Evolutionary conservation across 164 flowering plant species (phyloP).

Genomic region (Buxus sempervirens): DNA sequence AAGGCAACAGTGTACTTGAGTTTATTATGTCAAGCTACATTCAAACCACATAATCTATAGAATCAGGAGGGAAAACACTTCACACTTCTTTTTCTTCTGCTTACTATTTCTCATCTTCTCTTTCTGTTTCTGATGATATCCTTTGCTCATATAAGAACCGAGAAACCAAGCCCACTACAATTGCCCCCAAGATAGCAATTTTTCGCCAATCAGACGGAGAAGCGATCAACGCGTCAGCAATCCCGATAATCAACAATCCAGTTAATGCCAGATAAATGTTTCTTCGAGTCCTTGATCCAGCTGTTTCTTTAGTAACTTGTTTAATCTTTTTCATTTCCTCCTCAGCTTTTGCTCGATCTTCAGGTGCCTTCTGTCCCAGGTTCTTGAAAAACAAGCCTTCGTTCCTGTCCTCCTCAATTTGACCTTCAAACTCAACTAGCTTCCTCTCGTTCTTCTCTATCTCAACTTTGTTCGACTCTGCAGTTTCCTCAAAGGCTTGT

Average conservation of each 20-base stretch:
- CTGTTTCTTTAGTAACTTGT: slow-evolving; percentile 42
- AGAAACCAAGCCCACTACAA: slow-evolving; percentile 56
- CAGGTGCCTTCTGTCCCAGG: slow-evolving; percentile 39
- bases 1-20: slow-evolving; percentile 26
- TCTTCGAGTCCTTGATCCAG: slow-evolving; percentile 53
- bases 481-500: slow-evolving; percentile 71
- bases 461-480: slow-evolving; percentile 47
- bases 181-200: slow-evolving; percentile 51
- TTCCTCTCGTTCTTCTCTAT: slow-evolving; percentile 55
- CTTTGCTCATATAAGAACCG: slow-evolving; percentile 69
- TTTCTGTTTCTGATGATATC: slow-evolving; percentile 40
- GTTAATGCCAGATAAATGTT: slow-evolving; percentile 69
- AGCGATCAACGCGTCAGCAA: slow-evolving; percentile 47
- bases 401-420: slow-evolving; percentile 54
- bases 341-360: slow-evolving; percentile 40
- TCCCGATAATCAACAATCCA: slow-evolving; percentile 38
- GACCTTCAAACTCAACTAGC: slow-evolving; percentile 60
- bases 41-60: slow-evolving; percentile 4
- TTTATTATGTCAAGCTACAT: slow-evolving; percentile 33
- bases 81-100: slow-evolving; percentile 24
- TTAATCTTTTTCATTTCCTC: slow-evolving; percentile 57
- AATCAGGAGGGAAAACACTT: too few relatives aligned
- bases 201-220: slow-evolving; percentile 59
- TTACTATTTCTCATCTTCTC: slow-evolving; percentile 22
- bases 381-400: slow-evolving; percentile 85